Evolutionary conservation across 2,329 filamentous ascomycete species (phyloP), one percentile per base, ranked within the genome.

Genomic region (Fusarium sp.): DNA sequence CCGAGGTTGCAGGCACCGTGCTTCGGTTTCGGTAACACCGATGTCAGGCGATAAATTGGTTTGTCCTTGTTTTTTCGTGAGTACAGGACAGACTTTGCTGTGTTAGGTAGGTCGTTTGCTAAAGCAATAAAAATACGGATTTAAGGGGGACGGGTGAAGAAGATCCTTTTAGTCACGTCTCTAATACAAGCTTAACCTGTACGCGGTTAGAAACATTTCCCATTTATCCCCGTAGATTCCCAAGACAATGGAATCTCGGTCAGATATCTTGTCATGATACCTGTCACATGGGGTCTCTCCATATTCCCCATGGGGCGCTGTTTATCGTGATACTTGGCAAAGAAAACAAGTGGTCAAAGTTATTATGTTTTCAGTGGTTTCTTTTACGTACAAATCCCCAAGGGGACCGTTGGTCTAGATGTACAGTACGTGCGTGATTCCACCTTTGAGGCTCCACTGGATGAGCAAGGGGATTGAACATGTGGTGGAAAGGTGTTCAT

Each of bases 301-400:
- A 64, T 65, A 46, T 65, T 65, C 62, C 62, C 62, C 62, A 65
- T 54, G 62, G 62, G 62, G 62, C n/a, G 46, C 41, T 33, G 29
- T 50, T 58, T 64, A 64, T 64, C 59, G 10, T 20, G 46, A 39
- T 52, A 39, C 35, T 46, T 21, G 28, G 50, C 53, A 60, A 44
- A 66, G 60, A 33, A 65, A 65, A 66, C 61, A 46, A 53, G 52
- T 66, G 41, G 62, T 65, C 60, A 65, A 60, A 8, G 46, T 60
- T 66, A 65, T 66, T 60, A 59, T 65, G 50, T 60, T 38, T 54
- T 37, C 38, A 29, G 18, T 16, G 62, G 35, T 65, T 65, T 66
- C 53, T 65, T 65, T 65, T 65, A 65, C 62, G 62, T 65, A 65
- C 62, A 60, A 60, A 63, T 21, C 42, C 42, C 26, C 33, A 58